Base-by-base conservation (phyloP, 1,284 basidiomycete genomes). In the Trametes versicolor region DNA sequence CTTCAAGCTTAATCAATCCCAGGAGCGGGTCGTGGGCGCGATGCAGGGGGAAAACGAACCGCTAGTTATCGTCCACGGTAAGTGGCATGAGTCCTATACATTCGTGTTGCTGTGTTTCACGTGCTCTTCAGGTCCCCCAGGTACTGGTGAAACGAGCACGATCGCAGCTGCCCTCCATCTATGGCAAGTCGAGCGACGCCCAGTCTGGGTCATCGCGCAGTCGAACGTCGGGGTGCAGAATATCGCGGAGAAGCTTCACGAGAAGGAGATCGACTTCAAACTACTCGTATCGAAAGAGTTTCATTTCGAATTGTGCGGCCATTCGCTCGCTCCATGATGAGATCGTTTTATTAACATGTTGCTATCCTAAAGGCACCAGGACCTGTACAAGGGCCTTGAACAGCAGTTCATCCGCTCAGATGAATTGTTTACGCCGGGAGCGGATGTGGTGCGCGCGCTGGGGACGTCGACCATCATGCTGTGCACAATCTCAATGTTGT, bases 401-500 rank as follows among this genome's bases (percentile, higher is more conserved):
- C 62, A 76, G 43, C 21, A 67, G 0, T 68, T 91, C 23, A 87
- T 93, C 57, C 76, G 79, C 21, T 87, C 88, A 3, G 80, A 86
- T 56, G 65, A 71, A 0, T 86, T 89, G 41, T 9, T 7, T 41
- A 27, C 23, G 0, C 6, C 51, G 10, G 58, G 4, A 3, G 56
- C 62, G 27, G 58, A 60, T 21, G 61, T 56, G 4, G 60, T 52
- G 19, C 60, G 70, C 37, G 0, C 43, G n/a, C 23, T 71, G 69
- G 62, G 65, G 27, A 82, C 75, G 23, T 79, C 77, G 51, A 76
- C 78, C 69, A 83, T 92, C 0, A 82, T 93, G 6, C 76, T 93
- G 10, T 91, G 87, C 69, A 93, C 91, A n/a, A 72, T 92, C 0
- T 81, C 82, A 70, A 93, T 92, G 87, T 80, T 93, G 3, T 89